phyloP scores from a whole-genome alignment of 805 yeast genomes.

The Saturnispora quitensis region DNA sequence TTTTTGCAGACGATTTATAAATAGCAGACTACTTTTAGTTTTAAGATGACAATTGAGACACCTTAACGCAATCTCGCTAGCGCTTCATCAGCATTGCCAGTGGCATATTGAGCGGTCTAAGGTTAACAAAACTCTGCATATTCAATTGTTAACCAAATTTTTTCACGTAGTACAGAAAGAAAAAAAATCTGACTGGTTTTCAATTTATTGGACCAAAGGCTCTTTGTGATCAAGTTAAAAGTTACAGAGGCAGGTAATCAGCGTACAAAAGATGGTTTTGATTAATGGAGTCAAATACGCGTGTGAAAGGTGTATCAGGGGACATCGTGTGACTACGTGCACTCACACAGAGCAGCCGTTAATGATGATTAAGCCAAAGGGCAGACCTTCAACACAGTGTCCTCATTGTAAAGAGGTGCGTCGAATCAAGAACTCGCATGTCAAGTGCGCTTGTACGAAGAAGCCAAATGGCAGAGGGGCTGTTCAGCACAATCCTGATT shows the following conservation, averaged over 20 bases:
- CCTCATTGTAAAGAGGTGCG: conserved; percentile 74
- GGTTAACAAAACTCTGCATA: background rate
- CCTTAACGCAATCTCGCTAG: background rate
- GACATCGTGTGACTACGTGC: conserved; percentile 93
- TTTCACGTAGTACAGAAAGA: background rate
- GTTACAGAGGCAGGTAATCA: background rate
- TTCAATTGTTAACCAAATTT: background rate
- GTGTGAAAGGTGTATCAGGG: conserved; percentile 90
- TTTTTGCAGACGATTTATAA: background rate
- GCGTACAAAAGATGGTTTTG: conserved; percentile 52
- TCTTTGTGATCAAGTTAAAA: background rate
- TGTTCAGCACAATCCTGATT: conserved; percentile 21
- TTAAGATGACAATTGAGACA: background rate
- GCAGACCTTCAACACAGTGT: conserved; percentile 92
- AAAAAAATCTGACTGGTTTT: background rate
- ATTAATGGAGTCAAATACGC: conserved; percentile 93
- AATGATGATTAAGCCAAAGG: conserved; percentile 91
- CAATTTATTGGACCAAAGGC: background rate
- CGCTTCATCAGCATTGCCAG: background rate
- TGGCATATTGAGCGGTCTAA: background rate
- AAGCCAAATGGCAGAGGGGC: conserved; percentile 24
- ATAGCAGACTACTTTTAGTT: background rate
- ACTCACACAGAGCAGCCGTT: conserved; percentile 86
- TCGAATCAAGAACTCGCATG: conserved; percentile 56
- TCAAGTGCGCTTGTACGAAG: conserved; percentile 61